A percentile compares a stretch with the other conserved stretches of the same genome.
Conservation (phyloP, 192 early-diverging fungal genomes). For the Paraglomus brasilianum region DNA sequence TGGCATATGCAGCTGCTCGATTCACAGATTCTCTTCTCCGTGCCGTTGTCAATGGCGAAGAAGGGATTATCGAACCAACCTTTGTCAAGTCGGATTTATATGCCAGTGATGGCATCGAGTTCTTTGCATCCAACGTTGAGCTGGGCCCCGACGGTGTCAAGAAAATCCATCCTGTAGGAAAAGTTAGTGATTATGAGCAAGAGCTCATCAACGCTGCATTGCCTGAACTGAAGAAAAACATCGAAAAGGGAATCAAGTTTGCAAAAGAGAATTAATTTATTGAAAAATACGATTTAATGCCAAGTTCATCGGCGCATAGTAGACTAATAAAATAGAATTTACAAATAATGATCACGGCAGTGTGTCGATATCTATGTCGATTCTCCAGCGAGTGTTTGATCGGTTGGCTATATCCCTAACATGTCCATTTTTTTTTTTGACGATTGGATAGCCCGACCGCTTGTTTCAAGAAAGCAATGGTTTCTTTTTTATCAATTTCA, state of each 20-base stretch:
- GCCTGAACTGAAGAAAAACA: slow-evolving; percentile 87
- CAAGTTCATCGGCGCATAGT: no score
- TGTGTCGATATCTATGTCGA: no score
- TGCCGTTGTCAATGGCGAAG: slow-evolving; percentile 63
- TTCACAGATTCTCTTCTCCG: slow-evolving; percentile 88
- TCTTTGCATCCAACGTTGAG: slow-evolving; percentile 74
- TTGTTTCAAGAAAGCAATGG: no score
- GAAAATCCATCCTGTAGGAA: slow-evolving; percentile 82
- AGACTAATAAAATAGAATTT: no score
- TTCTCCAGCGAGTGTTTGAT: no score
- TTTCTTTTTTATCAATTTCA: no score
- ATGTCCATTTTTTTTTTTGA: no score
- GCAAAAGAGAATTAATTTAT: slow-evolving; percentile 37
- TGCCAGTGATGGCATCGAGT: slow-evolving; percentile 57
- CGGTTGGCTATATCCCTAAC: no score
- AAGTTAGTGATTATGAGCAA: slow-evolving; percentile 76
- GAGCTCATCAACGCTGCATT: slow-evolving; percentile 71
- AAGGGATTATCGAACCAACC: slow-evolving; percentile 82
- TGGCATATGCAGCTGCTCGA: slow-evolving; percentile 82
- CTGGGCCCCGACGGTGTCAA: slow-evolving; percentile 74
- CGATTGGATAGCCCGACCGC: no score
- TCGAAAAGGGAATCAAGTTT: slow-evolving; percentile 83
- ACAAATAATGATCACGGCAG: no score
- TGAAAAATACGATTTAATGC: no score
- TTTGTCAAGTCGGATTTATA: slow-evolving; percentile 74